A percentile compares a stretch with the other conserved stretches of the same genome.
These are phyloP conservation scores for Solanum chmielewskii DNA, from an alignment of 257 asterid genomes.

Conservation along the genomic window DNA sequence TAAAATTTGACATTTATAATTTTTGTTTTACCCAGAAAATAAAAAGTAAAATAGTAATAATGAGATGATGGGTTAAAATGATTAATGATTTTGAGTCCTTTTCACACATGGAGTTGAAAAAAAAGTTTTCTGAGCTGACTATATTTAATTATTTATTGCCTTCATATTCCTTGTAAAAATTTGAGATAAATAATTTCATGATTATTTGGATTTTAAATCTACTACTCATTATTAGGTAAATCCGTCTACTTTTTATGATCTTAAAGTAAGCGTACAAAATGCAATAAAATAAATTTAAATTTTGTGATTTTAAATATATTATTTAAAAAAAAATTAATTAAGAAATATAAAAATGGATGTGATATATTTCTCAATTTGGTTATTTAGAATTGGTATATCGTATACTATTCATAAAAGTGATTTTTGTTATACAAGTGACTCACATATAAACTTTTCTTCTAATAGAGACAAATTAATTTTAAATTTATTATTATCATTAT, in stretches of 20 bases:
- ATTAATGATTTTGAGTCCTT: neutral
- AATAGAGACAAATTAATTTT: too few species aligned
- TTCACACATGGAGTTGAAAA: neutral
- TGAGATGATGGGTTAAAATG: neutral
- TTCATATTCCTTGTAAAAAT: neutral
- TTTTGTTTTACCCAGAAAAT: neutral
- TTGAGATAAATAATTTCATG: neutral
- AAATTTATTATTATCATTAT: too few species aligned
- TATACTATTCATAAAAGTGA: too few species aligned
- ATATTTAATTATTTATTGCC: neutral
- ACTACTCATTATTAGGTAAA: neutral
- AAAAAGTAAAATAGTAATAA: neutral
- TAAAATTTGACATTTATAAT: neutral
- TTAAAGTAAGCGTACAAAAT: neutral
- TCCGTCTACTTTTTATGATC: too few species aligned
- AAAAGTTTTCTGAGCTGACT: neutral
- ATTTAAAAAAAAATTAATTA: too few species aligned
- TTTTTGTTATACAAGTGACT: neutral
- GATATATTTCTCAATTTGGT: too few species aligned
- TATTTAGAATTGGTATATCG: too few species aligned
- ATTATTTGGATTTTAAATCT: neutral
- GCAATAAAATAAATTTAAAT: too few species aligned
- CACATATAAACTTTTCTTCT: neutral
- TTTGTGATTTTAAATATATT: too few species aligned
- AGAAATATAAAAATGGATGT: too few species aligned